Percentiles rank a stretch among this genome's conserved stretches.
phyloP scores from a whole-genome alignment of 768 basidiomycete genomes.

The Naematelia aurantialba region DNA sequence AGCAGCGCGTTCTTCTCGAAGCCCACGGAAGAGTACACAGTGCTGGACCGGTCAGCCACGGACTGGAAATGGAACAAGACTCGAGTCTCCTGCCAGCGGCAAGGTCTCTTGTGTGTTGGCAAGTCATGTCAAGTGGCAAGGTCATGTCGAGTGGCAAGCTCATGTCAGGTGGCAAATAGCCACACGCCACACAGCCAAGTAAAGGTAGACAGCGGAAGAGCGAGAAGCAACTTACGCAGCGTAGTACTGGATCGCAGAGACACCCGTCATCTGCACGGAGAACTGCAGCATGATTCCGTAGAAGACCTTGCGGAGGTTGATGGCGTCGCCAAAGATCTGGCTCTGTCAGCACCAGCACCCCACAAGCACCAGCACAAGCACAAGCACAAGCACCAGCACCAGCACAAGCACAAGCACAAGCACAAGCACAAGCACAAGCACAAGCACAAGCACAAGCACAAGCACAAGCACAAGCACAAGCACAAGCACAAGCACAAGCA shows the following conservation, averaged over 20 bases:
- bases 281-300: conserved; percentile 55
- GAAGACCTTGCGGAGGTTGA: conserved; percentile 27
- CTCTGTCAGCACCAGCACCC: conserved; percentile 53
- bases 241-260: conserved; percentile 60
- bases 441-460: too few species aligned
- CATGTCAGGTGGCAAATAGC: conserved; percentile 32
- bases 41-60: conserved; percentile 3
- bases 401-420: too few species aligned
- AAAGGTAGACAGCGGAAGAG: too few species aligned
- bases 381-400: too few species aligned
- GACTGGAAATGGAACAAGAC: too few species aligned
- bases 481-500: too few species aligned
- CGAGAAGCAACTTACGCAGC: conserved; percentile 49
- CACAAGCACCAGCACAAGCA: too few species aligned
- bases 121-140: conserved; percentile 24
- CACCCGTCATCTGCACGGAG: conserved; percentile 62
- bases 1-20: conserved; percentile 41
- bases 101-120: too few species aligned
- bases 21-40: conserved; percentile 22
- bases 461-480: too few species aligned
- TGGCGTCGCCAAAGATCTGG: conserved; percentile 52
- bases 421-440: too few species aligned
- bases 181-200: too few species aligned
- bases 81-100: too few species aligned
- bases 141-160: conserved; percentile 23